These are phyloP conservation scores for Fusarium sp. DNA, from an alignment of 2,329 filamentous ascomycete genomes.

Conservation along the genomic window DNA sequence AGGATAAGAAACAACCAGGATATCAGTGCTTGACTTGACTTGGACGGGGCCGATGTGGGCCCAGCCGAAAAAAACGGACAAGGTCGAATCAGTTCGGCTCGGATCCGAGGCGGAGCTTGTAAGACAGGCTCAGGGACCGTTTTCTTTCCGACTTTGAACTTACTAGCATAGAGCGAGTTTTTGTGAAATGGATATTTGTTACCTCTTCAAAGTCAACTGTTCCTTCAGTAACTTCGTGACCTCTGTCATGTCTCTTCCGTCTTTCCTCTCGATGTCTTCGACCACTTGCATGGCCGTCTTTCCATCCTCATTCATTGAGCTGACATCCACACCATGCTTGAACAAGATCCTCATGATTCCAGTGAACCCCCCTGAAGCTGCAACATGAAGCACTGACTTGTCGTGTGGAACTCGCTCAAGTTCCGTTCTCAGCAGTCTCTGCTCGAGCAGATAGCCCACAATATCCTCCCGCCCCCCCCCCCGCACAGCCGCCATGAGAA, in stretches of 20 bases:
- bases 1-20: slow-evolving; percentile 18
- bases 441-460: neutral
- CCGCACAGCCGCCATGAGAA: neutral
- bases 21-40: slow-evolving; percentile 1
- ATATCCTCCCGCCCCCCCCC: slow-evolving; percentile 3
- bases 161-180: neutral
- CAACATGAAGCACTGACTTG: neutral
- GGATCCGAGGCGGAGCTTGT: slow-evolving; percentile 32
- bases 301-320: neutral
- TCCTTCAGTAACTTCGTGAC: neutral
- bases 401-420: neutral
- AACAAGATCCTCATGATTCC: neutral
- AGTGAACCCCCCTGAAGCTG: neutral
- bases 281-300: neutral
- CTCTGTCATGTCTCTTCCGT: neutral
- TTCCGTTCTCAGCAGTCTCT: neutral
- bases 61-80: slow-evolving; percentile 10
- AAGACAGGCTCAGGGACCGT: neutral
- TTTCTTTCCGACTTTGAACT: neutral
- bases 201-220: neutral
- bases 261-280: neutral
- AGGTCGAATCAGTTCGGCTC: slow-evolving; percentile 19
- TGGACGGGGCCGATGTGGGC: slow-evolving; percentile 33
- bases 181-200: neutral
- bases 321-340: slow-evolving; percentile 4